phyloP scores from a whole-genome alignment of 768 basidiomycete genomes.

The Boletellus sp. region DNA sequence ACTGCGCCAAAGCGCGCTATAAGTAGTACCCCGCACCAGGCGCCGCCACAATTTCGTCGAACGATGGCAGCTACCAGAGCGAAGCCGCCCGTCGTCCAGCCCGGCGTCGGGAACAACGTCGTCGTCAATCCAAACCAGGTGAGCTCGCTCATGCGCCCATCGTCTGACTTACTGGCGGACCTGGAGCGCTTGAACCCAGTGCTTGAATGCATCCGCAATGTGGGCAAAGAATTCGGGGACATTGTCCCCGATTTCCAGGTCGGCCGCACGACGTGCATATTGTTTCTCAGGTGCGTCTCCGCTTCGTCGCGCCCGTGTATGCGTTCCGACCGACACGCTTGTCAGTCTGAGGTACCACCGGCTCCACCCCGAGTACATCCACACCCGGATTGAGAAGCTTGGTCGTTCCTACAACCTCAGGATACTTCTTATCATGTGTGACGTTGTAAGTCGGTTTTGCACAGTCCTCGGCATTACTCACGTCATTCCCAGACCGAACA shows the following conservation, averaged over 20 bases:
- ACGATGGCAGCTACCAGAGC: conserved; percentile 15
- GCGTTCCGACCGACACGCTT: neutral
- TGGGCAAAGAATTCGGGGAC: conserved; percentile 92
- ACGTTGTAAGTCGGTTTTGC: conserved; percentile 64
- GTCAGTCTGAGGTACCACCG: conserved; percentile 88
- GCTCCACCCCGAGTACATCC: conserved; percentile 96
- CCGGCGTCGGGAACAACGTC: conserved; percentile 61
- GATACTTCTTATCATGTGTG: conserved; percentile 84
- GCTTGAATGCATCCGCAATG: conserved; percentile 81
- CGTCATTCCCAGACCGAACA: conserved; percentile 70
- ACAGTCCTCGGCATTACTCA: neutral
- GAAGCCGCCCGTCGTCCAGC: conserved; percentile 58
- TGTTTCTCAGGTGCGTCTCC: conserved; percentile 75
- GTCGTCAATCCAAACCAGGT: conserved; percentile 63
- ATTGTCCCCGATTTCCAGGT: conserved; percentile 95
- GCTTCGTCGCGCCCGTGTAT: neutral
- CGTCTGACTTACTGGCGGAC: neutral
- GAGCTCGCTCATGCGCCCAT: neutral
- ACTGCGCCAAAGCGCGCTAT: neutral
- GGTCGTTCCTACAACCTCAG: conserved; percentile 78
- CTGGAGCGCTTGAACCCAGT: conserved; percentile 81
- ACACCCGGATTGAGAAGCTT: conserved; percentile 83
- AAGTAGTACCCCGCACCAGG: neutral
- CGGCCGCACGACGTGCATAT: conserved; percentile 85
- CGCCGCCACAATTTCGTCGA: conserved; percentile 12